Evolutionary conservation across 2,329 filamentous ascomycete genomes (phyloP), one percentile per base, ranked within the genome.

Genomic region (Dichotomopilus funicola): DNA sequence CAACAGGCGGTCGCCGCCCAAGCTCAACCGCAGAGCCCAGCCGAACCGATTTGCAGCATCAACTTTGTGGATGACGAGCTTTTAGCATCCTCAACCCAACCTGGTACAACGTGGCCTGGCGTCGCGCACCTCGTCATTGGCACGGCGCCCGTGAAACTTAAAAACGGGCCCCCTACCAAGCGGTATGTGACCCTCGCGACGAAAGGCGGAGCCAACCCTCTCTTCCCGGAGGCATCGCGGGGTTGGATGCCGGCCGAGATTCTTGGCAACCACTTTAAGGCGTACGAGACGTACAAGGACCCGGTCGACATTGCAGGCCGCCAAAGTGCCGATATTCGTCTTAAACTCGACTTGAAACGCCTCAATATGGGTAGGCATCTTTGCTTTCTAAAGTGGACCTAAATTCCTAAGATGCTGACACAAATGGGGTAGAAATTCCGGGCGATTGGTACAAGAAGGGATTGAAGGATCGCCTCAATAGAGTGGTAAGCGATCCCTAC

Each of bases 231-330:
- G 31, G 37, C 55, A 6, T 53, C 55, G 51, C 54, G 56, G 19
- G 62, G 56, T 5, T 65, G 63, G 63, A 62, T 52, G 5, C 57
- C 55, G 9, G 60, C 61, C 11, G 63, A 65, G 56, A 58, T 52
- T 49, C 55, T 65, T 10, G 62, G 62, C 3, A 63, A 64, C 49
- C 63, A 65, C 49, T 46, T 44, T 1, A 50, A 56, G 33, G 62
- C 55, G 5, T 64, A 62, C n/a, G 55, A 63, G 49, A 56, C 61
- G n/a, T 50, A 51, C 6, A 54, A 34, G 13, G 59, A 61, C 35
- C n/a, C 57, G 34, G 63, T 27, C 19, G 19, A 27, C 19, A 27
- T 27, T 27, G 19, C 19, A 27, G 19, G 62, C 7, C 54, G 54
- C 27, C 62, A 63, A 34, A 51, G 53, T 35, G 63, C 62, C 5